Conservation (phyloP, 2,329 filamentous ascomycete genomes). For the Ophiostoma triangulosporum region DNA sequence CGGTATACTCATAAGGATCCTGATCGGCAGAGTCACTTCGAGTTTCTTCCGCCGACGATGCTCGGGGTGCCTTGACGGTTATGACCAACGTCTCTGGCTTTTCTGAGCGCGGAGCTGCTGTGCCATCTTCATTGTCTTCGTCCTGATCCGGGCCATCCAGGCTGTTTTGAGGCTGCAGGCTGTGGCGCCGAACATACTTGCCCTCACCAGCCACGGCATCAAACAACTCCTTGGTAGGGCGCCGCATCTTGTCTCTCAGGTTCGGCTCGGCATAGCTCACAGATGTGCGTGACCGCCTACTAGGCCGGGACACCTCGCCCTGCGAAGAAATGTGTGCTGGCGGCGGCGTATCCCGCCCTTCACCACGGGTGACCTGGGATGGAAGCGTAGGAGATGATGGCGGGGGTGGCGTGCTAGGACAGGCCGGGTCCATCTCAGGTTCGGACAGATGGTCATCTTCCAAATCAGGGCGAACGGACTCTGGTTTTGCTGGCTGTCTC, state of each 20-base stretch:
- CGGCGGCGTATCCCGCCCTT: conserved; percentile 42
- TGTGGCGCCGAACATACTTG: conserved; percentile 28
- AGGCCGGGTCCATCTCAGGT: neutral
- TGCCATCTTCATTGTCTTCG: neutral
- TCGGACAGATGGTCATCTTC: neutral
- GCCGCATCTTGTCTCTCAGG: conserved; percentile 69
- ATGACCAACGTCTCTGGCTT: neutral
- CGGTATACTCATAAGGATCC: conserved; percentile 44
- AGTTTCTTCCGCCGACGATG: no score
- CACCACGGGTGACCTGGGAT: conserved; percentile 22
- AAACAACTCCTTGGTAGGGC: conserved; percentile 61
- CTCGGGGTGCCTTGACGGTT: no score
- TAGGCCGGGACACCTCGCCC: conserved; percentile 47
- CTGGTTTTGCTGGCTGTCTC: neutral
- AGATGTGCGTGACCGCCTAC: conserved; percentile 50
- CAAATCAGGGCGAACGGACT: neutral
- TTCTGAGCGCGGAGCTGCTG: neutral
- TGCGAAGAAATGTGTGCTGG: conserved; percentile 41
- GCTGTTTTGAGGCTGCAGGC: neutral
- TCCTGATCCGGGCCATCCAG: conserved; percentile 3
- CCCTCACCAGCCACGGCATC: conserved; percentile 59
- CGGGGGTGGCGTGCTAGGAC: conserved; percentile 10
- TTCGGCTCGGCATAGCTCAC: conserved; percentile 78
- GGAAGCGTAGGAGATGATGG: neutral
- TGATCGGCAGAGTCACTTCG: no score